Base-by-base conservation (phyloP, 2,329 filamentous ascomycete genomes). In the Alternaria angustiovoidea region DNA sequence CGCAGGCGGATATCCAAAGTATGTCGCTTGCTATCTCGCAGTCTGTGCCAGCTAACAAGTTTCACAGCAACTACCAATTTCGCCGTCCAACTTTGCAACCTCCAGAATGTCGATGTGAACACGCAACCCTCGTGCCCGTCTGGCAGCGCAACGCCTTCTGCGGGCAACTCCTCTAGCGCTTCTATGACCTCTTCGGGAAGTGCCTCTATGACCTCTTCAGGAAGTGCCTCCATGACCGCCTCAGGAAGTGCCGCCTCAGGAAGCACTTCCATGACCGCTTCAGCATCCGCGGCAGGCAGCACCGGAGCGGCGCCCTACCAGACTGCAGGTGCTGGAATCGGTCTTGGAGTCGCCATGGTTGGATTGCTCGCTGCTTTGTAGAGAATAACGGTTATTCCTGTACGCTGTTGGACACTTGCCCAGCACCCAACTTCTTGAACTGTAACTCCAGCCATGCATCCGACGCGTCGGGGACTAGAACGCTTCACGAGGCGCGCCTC, bases 1-100 rank as follows among this genome's bases (percentile, higher is more conserved):
- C 49, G 76, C n/a, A 81, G 60, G 63, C 81, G 75, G 38, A 70
- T 38, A 65, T 67, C 14, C 5, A 54, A 3, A 52, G 66, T 67
- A 48, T 9, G 28, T 48, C 44, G 18, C 44, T 48, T 34, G 12
- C 44, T 28, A 48, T 48, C 16, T 14, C 30, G 32, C 30, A 20
- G 38, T 20, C n/a, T 24, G 20, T 39, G 16, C 34, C 22, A 39
- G 34, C 48, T 51, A 39, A 51, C 32, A 28, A 36, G 5, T 18
- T 38, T 24, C 34, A 36, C 34, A 51, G 48, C 32, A 20, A 51
- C 48, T 9, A 51, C 34, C 26, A 16, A 36, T 8, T 51, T 51
- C 48, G 48, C 30, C 2, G 34, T 39, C 32, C 30, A 51, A 24
- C 30, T 51, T 0, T 51, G 48, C 48, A 51, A 28, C 14, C 48